A percentile compares a stretch with the other conserved stretches of the same genome.
phyloP scores from a whole-genome alignment of 495 filamentous ascomycete species.

The Hyphodiscus hymeniophilus region DNA sequence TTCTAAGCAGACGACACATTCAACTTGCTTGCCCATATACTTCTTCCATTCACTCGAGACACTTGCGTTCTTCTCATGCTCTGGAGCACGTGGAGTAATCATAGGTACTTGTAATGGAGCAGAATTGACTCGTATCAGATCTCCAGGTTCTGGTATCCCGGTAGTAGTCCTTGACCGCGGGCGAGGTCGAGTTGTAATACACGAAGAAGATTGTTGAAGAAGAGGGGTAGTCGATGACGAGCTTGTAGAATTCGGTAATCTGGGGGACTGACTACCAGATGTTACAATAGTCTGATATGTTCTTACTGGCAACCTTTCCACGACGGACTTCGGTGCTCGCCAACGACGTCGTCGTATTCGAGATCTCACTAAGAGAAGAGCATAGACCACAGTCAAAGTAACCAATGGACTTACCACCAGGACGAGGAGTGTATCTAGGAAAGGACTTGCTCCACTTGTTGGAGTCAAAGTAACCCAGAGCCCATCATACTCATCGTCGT shows the following conservation, averaged over 20 bases:
- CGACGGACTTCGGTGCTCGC: constrained; percentile 93
- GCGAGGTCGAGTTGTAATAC: constrained; percentile 48
- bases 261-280: constrained; percentile 43
- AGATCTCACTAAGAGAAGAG: constrained; percentile 77
- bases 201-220: constrained; percentile 36
- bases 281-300: constrained; percentile 82
- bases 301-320: constrained; percentile 88
- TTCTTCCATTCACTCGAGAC: constrained; percentile 58
- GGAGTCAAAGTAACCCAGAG: constrained; percentile 95
- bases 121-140: constrained; percentile 15
- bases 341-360: constrained; percentile 84
- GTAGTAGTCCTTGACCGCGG: constrained; percentile 61
- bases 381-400: constrained; percentile 88
- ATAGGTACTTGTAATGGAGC: constrained; percentile 18
- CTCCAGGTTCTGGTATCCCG: constrained; percentile 39
- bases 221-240: constrained; percentile 72
- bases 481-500: constrained; percentile 56
- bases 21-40: constrained; percentile 79
- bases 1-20: constrained; percentile 97
- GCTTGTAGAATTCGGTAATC: constrained; percentile 44
- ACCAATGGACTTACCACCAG: constrained; percentile 87
- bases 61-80: constrained; percentile 41
- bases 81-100: constrained; percentile 6
- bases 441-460: constrained; percentile 82
- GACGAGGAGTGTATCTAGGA: constrained; percentile 92